phyloP scores from a whole-genome alignment of 1,139 yeast species.

The Ogataea hybrid region DNA sequence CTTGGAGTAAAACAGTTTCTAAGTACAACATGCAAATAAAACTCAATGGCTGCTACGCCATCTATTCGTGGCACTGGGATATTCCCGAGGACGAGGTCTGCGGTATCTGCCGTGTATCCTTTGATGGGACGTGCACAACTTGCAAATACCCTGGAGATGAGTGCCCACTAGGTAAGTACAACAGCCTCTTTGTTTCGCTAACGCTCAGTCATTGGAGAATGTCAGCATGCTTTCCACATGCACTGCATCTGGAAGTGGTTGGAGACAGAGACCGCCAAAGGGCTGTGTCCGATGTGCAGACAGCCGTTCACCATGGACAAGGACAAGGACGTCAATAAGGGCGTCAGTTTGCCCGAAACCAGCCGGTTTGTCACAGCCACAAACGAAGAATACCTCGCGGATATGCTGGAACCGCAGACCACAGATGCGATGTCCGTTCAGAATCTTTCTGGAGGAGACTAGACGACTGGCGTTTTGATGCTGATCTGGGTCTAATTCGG shows the following conservation, averaged over 20 bases:
- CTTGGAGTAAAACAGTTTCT: not conserved
- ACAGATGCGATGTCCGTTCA: constrained; percentile 8
- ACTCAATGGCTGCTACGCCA: constrained; percentile 70
- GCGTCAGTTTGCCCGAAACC: constrained; percentile 19
- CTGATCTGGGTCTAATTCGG: not conserved
- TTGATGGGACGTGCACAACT: constrained; percentile 86
- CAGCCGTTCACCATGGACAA: constrained; percentile 53
- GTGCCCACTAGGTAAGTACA: constrained; percentile 67
- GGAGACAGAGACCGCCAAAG: constrained; percentile 69
- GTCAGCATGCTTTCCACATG: constrained; percentile 81
- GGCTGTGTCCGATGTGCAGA: constrained; percentile 91
- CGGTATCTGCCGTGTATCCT: constrained; percentile 86
- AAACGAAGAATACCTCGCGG: constrained; percentile 12
- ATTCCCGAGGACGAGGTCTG: constrained; percentile 73
- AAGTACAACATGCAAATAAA: constrained; percentile 57
- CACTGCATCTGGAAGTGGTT: constrained; percentile 86
- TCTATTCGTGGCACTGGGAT: constrained; percentile 83
- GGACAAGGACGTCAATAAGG: constrained; percentile 25
- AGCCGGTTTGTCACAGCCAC: constrained; percentile 4
- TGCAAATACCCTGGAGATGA: constrained; percentile 84
- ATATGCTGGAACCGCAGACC: constrained; percentile 7
- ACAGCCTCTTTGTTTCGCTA: not conserved
- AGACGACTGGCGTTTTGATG: not conserved
- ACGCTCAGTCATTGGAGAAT: constrained; percentile 50
- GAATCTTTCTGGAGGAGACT: constrained; percentile 8